Conservation (phyloP, 2,329 filamentous ascomycete genomes). For the Penicillium sp. region DNA sequence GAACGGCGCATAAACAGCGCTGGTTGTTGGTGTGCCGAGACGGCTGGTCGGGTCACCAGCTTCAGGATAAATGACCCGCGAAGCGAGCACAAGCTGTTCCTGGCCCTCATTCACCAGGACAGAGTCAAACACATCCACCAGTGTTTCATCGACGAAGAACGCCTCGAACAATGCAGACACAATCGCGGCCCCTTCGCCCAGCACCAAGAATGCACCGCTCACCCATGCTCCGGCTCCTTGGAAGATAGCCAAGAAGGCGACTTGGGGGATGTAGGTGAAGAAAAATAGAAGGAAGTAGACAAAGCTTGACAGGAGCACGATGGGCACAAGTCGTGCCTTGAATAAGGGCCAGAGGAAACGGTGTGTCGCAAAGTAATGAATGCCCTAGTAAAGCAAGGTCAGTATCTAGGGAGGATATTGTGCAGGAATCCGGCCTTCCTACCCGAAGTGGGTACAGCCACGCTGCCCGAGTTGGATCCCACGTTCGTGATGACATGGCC, state of each 20-base stretch:
- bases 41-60: slow-evolving; percentile 72
- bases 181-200: slow-evolving; percentile 65
- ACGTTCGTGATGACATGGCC: background rate
- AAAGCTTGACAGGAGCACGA: slow-evolving; percentile 77
- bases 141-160: slow-evolving; percentile 76
- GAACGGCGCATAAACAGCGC: slow-evolving; percentile 82
- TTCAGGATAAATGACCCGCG: slow-evolving; percentile 66
- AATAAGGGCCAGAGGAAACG: slow-evolving; percentile 83
- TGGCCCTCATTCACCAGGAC: slow-evolving; percentile 75
- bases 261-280: slow-evolving; percentile 85
- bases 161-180: slow-evolving; percentile 72
- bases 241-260: slow-evolving; percentile 85
- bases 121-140: slow-evolving; percentile 83
- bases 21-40: slow-evolving; percentile 76
- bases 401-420: background rate
- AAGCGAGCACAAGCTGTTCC: slow-evolving; percentile 66
- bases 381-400: slow-evolving; percentile 54
- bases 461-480: slow-evolving; percentile 35
- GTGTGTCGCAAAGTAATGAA: slow-evolving; percentile 77
- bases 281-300: slow-evolving; percentile 85
- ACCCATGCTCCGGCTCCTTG: slow-evolving; percentile 86
- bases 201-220: slow-evolving; percentile 80
- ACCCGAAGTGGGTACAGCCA: slow-evolving; percentile 53
- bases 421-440: slow-evolving; percentile 14
- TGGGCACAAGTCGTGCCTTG: slow-evolving; percentile 72